A percentile compares a stretch with the other conserved stretches of the same genome.
phyloP scores from a whole-genome alignment of 2,329 filamentous ascomycete species.

The Diaporthe eres region DNA sequence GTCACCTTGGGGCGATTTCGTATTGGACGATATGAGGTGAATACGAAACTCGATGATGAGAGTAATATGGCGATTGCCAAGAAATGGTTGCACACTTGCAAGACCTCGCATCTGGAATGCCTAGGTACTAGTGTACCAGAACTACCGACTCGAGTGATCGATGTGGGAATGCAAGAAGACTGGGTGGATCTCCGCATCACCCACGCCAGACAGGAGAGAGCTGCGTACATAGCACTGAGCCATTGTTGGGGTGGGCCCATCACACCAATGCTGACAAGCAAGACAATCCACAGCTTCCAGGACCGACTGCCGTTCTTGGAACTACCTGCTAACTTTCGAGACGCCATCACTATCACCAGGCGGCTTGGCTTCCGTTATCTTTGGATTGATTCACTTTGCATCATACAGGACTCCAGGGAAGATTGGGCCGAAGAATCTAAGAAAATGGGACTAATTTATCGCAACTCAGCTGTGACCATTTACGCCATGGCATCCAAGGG shows the following conservation, averaged over 20 bases:
- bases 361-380: background rate
- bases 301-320: background rate
- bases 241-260: background rate
- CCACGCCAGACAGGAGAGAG: background rate
- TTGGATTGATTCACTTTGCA: conserved; percentile 9
- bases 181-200: background rate
- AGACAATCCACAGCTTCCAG: background rate
- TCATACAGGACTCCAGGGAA: background rate
- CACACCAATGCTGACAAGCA: background rate
- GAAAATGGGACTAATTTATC: background rate
- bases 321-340: background rate
- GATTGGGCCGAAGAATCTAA: background rate
- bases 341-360: background rate
- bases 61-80: background rate
- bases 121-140: background rate
- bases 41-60: background rate
- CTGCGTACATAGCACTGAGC: background rate
- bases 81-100: background rate
- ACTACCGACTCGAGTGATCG: background rate
- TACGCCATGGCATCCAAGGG: background rate
- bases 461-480: background rate
- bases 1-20: background rate
- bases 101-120: background rate
- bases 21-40: background rate
- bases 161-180: background rate